Evolutionary conservation across 768 basidiomycete species (phyloP), one percentile per base, ranked within the genome.

Genomic region (Punctularia strigosozonata): DNA sequence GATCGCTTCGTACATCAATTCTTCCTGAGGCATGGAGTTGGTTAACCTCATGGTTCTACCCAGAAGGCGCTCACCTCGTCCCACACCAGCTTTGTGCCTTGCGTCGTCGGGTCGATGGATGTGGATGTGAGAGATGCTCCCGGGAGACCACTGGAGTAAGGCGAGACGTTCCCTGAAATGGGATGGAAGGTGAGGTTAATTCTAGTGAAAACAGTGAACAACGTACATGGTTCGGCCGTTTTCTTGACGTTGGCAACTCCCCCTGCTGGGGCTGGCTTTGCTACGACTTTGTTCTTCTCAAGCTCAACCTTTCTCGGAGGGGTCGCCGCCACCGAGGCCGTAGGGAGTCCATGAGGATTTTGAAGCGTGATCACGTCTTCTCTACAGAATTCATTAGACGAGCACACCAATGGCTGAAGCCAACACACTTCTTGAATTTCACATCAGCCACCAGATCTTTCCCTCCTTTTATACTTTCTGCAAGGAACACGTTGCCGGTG

Each of bases 1-100:
- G 47, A 99, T 79, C 24, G 86, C 85, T 58, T 97, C 94, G 48
- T 92, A 99, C 95, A 99, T 99, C 13, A 92, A 65, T 55, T 98
- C 94, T 60, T 99, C 95, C 76, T 84, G 45, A 1, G 46, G 5
- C n/a, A 31, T 28, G 28, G 20, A 40, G 19, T 34, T 33, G 35
- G 12, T 26, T 18, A 25, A 22, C 7, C 36, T 39, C 8, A 36
- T 31, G 5, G 5, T 20, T 22, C 17, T 10, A 31, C 10, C 25
- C 17, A 28, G 24, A 22, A 8, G 30, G 22, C 21, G 55, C 63
- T 4, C 28, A 79, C 81, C 62, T 98, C 95, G 57, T 99, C 92
- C 77, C 91, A 92, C n/a, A 98, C 63, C 4, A 95, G 73, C 49
- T 84, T 79, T 35, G 91, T 79, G 32, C 69, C 75, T 18, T 65